Evolutionary conservation across 352 stramenopile genomes (phyloP), one percentile per base, ranked within the genome.

Genomic region (Pythium phragmitis): DNA sequence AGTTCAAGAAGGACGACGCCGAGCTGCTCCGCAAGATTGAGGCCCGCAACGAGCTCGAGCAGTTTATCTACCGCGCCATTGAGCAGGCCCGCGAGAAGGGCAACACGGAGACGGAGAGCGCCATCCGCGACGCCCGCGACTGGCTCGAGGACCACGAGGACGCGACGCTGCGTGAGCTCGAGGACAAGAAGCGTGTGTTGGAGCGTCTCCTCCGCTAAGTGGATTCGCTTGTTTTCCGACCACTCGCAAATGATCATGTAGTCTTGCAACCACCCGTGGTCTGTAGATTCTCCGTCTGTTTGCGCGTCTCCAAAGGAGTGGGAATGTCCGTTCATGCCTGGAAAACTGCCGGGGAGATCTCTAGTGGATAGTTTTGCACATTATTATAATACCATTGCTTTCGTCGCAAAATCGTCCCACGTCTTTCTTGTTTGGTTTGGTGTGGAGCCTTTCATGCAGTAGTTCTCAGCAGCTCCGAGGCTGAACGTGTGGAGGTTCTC

Each of bases 141-240:
- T 99, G 98, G 98, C 84, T 99, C 42, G 98, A 99, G 70, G 95
- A 98, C 75, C 98, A 99, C 84, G 85, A 97, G 74, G 96, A 99
- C 75, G 90, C 93, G n/a, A 94, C 99, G 67, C 98, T 98, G 79
- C 96, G 98, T 23, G 97, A 99, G 73, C 99, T 96, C 66, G 86
- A 95, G 64, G 85, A 63, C n/a, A 98, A 99, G 89, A 94, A 99
- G 78, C 71, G 71, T 53, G 62, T 73, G 59, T 48, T 78, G 48
- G 71, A 78, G 66, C 71, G 71, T 43, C 64, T 79, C 55, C 63
- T 76, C 58, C 64, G 65, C 52, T 79, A 79, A 77, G 62, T 43
- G 64, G 41, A 17, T n/a, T 46, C 30, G n/a, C 48, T 39, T 30
- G 26, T 30, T 39, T n/a, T 41, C 39, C 23, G 7, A 50, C 45